Evolutionary conservation across 371 early-diverging fungal genomes (phyloP).

Genomic region (Lichtheimia ornata): DNA sequence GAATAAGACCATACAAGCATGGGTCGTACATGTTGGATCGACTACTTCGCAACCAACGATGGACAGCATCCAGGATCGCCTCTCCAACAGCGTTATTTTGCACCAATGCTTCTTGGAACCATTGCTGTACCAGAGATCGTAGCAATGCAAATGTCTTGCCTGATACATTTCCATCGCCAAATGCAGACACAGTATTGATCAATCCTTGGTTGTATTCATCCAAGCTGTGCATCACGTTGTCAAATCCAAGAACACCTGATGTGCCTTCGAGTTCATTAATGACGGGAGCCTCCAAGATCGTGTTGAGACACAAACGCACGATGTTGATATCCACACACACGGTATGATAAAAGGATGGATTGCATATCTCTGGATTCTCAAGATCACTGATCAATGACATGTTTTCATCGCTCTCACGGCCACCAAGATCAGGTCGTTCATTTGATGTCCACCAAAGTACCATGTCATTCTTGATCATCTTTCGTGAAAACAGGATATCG

Average conservation of each 20-base stretch:
- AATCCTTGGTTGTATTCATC: slow-evolving; percentile 55
- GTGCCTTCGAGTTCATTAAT: slow-evolving; percentile 82
- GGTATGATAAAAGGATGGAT: slow-evolving; percentile 73
- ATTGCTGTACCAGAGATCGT: slow-evolving; percentile 75
- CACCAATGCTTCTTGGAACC: slow-evolving; percentile 58
- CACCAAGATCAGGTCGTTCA: slow-evolving; percentile 86
- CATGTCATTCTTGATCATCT: slow-evolving; percentile 71
- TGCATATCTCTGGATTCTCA: slow-evolving; percentile 70
- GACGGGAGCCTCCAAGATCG: slow-evolving; percentile 70
- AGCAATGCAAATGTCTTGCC: slow-evolving; percentile 73
- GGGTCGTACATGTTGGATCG: slow-evolving; percentile 85
- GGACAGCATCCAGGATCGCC: slow-evolving; percentile 79
- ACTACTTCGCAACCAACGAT: slow-evolving; percentile 86
- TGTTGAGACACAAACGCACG: slow-evolving; percentile 80
- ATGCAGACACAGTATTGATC: slow-evolving; percentile 36
- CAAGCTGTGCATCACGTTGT: slow-evolving; percentile 35
- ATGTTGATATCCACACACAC: slow-evolving; percentile 88
- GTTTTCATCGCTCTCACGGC: slow-evolving; percentile 83
- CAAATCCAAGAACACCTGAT: slow-evolving; percentile 51
- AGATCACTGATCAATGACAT: slow-evolving; percentile 55
- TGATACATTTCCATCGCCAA: slow-evolving; percentile 67
- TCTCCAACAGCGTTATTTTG: slow-evolving; percentile 59
- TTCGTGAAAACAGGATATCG: slow-evolving; percentile 85
- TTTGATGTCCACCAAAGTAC: slow-evolving; percentile 91
- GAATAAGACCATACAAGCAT: slow-evolving; percentile 72